A percentile compares a stretch with the other conserved stretches of the same genome.
Evolutionary conservation across 2,329 filamentous ascomycete species (phyloP).

Genomic region (Nemania sp.): DNA sequence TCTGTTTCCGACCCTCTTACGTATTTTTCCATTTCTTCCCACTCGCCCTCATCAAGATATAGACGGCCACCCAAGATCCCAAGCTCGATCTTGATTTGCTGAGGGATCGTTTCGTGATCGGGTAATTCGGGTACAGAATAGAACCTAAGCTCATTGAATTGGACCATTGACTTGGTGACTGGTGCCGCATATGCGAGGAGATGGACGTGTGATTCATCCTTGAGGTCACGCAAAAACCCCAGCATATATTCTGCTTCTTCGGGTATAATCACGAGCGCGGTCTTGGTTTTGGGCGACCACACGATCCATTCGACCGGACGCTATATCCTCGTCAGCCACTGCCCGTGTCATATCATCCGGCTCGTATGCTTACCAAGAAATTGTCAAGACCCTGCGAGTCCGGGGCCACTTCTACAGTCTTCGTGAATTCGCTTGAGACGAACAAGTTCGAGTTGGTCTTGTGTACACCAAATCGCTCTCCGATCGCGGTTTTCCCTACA

Average conservation of each 20-base stretch:
- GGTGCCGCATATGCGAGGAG: constrained; percentile 64
- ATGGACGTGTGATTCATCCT: constrained; percentile 39
- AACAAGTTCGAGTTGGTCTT: constrained; percentile 38
- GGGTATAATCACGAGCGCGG: constrained; percentile 60
- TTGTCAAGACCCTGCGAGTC: constrained; percentile 34
- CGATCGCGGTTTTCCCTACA: constrained; percentile 43
- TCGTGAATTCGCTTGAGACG: constrained; percentile 52
- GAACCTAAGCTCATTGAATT: constrained; percentile 58
- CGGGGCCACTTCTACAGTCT: constrained; percentile 43
- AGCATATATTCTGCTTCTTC: constrained; percentile 65
- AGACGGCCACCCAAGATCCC: constrained; percentile 64
- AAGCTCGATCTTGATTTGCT: constrained; percentile 60
- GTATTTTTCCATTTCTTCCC: constrained; percentile 25
- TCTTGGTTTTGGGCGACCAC: constrained; percentile 50
- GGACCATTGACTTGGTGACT: constrained; percentile 61
- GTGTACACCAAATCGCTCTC: constrained; percentile 39
- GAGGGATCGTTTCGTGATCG: constrained; percentile 44
- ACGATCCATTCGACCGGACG: constrained; percentile 64
- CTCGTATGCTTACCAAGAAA: constrained; percentile 33
- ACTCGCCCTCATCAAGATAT: constrained; percentile 58
- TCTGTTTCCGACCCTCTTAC: not conserved
- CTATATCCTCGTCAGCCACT: constrained; percentile 30
- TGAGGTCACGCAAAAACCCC: constrained; percentile 41
- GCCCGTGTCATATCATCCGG: not conserved
- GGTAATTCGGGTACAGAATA: constrained; percentile 56